Evolutionary conservation across 2,329 filamentous ascomycete species (phyloP).

Genomic region (Aspergillus sp.): DNA sequence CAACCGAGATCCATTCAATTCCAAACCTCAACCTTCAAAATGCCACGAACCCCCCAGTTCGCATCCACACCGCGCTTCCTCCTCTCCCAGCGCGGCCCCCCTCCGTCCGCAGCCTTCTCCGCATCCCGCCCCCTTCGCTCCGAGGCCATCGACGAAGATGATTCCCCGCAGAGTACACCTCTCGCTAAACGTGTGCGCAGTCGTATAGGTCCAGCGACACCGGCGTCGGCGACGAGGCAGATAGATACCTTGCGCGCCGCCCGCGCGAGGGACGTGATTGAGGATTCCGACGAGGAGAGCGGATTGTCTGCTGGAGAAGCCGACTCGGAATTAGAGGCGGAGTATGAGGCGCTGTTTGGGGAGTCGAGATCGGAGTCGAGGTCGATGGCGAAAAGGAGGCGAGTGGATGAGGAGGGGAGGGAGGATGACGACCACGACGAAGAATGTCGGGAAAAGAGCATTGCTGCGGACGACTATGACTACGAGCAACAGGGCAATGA

Average conservation of each 20-base stretch:
- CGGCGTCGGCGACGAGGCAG: not conserved
- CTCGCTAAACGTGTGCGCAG: not conserved
- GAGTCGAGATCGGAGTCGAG: not conserved
- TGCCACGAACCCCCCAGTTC: conserved; percentile 24
- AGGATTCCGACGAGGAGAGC: conserved; percentile 24
- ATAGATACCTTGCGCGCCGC: not conserved
- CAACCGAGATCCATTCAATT: not conserved
- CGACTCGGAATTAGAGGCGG: conserved; percentile 6
- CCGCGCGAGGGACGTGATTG: conserved; percentile 20
- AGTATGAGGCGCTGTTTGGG: conserved; percentile 15
- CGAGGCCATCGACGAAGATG: conserved; percentile 24
- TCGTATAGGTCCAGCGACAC: not conserved
- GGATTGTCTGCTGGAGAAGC: not conserved
- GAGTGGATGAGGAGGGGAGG: not conserved
- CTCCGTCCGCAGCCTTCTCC: not conserved
- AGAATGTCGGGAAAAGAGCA: not conserved
- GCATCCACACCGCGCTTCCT: conserved; percentile 35
- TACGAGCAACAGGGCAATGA: not conserved
- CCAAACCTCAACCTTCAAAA: not conserved
- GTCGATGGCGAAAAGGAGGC: not conserved
- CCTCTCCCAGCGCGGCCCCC: conserved; percentile 24
- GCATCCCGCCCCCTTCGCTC: conserved; percentile 3
- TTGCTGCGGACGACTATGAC: not conserved
- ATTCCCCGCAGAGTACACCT: conserved; percentile 14
- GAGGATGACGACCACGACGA: not conserved